A percentile compares a stretch with the other conserved stretches of the same genome.
Evolutionary conservation across 305 asterid species (phyloP).

Genomic region (Fraxinus platypoda): DNA sequence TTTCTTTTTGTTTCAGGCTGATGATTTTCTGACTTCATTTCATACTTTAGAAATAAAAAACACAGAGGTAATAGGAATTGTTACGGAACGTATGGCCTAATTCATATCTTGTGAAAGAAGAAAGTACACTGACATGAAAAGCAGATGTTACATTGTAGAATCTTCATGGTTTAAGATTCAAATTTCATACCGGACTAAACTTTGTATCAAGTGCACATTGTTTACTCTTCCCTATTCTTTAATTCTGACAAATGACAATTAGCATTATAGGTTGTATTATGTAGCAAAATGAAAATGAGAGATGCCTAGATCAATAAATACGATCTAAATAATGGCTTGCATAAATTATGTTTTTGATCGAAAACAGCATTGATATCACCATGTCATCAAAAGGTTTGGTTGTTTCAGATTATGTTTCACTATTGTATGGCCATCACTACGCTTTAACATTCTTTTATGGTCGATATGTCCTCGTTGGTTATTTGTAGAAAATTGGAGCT

Average conservation of each 20-base stretch:
- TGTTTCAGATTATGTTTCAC: background rate
- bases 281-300: constrained; percentile 1
- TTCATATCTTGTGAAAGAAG: background rate
- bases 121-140: constrained; percentile 9
- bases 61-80: background rate
- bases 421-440: background rate
- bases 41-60: background rate
- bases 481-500: background rate
- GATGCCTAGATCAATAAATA: constrained; percentile 4
- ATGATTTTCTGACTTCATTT: constrained; percentile 10
- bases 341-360: constrained; percentile 1
- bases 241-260: background rate
- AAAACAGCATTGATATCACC: constrained; percentile 1
- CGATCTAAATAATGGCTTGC: constrained; percentile 3
- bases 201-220: background rate
- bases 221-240: background rate
- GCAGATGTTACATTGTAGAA: background rate
- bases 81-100: background rate
- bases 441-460: background rate
- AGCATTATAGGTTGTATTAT: background rate
- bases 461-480: background rate
- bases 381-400: background rate
- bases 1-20: background rate
- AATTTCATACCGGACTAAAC: background rate
- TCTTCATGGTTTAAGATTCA: background rate